phyloP scores from a whole-genome alignment of 148 eudicot species.

The Limonium bicolor region DNA sequence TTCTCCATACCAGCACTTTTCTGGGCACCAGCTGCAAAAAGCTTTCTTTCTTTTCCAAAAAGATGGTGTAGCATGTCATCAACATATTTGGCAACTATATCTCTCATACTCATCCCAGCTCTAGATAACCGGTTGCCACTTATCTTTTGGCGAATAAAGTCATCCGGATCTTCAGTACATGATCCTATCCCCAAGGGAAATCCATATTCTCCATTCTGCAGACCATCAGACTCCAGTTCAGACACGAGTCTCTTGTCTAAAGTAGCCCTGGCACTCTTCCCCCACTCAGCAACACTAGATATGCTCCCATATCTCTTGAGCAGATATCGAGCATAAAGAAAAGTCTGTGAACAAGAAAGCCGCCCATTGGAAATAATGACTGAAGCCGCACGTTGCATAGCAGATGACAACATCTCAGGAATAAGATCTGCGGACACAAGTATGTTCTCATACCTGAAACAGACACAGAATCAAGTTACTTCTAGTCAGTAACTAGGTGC shows the following conservation, averaged over 20 bases:
- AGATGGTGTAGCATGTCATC: conserved; percentile 57
- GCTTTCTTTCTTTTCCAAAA: conserved; percentile 72
- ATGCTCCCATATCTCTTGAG: conserved; percentile 52
- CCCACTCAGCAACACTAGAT: conserved; percentile 70
- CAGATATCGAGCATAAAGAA: conserved; percentile 56
- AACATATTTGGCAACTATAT: conserved; percentile 48
- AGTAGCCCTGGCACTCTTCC: conserved; percentile 56
- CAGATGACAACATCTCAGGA: conserved; percentile 69
- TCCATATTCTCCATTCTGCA: conserved; percentile 63
- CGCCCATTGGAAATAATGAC: conserved; percentile 58
- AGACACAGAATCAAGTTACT: background rate
- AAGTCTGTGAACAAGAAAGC: conserved; percentile 59
- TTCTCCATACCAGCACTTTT: conserved; percentile 54
- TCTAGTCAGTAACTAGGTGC: too few relatives aligned
- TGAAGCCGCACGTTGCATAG: conserved; percentile 54
- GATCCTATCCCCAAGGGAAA: conserved; percentile 65
- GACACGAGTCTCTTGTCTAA: conserved; percentile 62
- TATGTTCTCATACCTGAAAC: conserved; percentile 74
- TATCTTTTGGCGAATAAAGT: conserved; percentile 84
- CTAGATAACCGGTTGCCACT: conserved; percentile 62
- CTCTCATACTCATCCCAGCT: conserved; percentile 74
- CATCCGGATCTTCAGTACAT: conserved; percentile 78
- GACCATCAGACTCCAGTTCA: conserved; percentile 73
- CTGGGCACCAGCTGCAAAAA: conserved; percentile 32
- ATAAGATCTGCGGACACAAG: conserved; percentile 73